Percentiles rank a stretch among this genome's conserved stretches.
Evolutionary conservation across 345 rosid species (phyloP).

Genomic region (Acer campestre): DNA sequence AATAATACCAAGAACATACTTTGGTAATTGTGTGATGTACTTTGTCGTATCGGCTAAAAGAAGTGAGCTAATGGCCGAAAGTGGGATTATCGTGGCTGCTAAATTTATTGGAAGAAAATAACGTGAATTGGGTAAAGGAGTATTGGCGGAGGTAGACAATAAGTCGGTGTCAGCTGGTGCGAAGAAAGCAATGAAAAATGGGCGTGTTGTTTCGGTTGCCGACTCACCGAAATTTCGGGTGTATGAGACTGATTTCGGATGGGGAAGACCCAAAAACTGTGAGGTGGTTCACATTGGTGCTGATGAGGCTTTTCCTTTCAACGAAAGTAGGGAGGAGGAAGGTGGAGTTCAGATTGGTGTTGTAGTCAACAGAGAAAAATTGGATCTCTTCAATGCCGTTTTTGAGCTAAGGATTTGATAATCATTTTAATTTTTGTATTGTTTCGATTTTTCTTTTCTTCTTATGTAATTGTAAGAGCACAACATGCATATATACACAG

Average conservation of each 20-base stretch:
- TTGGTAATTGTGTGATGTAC: conserved; percentile 46
- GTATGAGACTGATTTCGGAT: conserved; percentile 30
- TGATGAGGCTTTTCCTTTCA: conserved; percentile 14
- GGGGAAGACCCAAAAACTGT: conserved; percentile 32
- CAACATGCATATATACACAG: no score
- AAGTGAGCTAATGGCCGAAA: conserved; percentile 28
- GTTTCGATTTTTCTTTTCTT: no score
- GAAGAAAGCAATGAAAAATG: conserved; percentile 24
- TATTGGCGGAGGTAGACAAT: neutral
- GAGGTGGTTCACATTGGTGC: conserved; percentile 23
- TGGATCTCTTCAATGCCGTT: conserved; percentile 15
- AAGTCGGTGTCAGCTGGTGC: no score
- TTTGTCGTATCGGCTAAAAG: conserved; percentile 27
- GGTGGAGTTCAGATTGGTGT: conserved; percentile 36
- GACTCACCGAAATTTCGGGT: conserved; percentile 38
- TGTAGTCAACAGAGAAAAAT: conserved; percentile 16
- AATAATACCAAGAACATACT: conserved; percentile 35
- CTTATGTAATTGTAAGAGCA: no score
- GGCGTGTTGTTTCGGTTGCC: conserved; percentile 16
- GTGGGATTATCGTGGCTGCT: conserved; percentile 33
- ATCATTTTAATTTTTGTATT: neutral
- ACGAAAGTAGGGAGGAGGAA: conserved; percentile 21
- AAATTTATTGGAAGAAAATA: conserved; percentile 27
- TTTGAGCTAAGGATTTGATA: conserved; percentile 5
- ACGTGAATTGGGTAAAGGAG: conserved; percentile 21